These are phyloP conservation scores for Colletotrichum australisinense DNA, from an alignment of 2,329 filamentous ascomycete genomes.

Conservation along the genomic window DNA sequence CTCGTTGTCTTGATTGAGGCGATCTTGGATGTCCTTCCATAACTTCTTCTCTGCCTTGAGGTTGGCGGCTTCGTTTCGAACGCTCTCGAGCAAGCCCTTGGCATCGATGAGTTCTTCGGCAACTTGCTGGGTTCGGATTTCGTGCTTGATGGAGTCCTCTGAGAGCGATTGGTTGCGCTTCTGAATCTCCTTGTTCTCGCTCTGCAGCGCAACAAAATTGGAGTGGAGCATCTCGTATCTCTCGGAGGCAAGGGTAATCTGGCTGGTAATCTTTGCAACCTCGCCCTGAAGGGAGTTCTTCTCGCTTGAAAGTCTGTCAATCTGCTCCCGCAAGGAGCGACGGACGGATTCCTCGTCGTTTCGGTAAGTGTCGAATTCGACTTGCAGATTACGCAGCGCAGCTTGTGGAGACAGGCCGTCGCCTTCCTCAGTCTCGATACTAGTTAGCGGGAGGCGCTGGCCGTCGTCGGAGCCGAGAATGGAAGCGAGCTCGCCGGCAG, in stretches of 20 bases:
- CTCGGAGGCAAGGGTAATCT: conserved; percentile 83
- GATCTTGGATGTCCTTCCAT: conserved; percentile 92
- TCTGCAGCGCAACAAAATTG: conserved; percentile 86
- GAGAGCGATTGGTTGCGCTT: conserved; percentile 82
- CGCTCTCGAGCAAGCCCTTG: conserved; percentile 82
- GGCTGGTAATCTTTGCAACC: conserved; percentile 81
- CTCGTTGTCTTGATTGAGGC: conserved; percentile 90
- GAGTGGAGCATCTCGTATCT: conserved; percentile 90
- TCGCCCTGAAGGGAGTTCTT: conserved; percentile 87
- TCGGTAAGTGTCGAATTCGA: conserved; percentile 89
- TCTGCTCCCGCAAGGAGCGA: conserved; percentile 84
- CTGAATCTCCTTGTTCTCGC: conserved; percentile 87
- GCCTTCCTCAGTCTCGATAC: conserved; percentile 67
- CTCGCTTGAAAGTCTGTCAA: conserved; percentile 83
- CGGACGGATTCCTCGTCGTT: conserved; percentile 87
- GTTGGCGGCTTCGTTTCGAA: conserved; percentile 91
- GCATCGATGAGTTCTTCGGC: conserved; percentile 93
- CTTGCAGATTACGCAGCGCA: conserved; percentile 87
- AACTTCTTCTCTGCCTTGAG: conserved; percentile 94
- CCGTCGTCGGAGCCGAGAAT: conserved; percentile 76
- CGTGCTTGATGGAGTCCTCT: conserved; percentile 88
- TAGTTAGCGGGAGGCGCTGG: conserved; percentile 65
- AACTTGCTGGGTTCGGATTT: conserved; percentile 89
- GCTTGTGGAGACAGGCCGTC: conserved; percentile 68
- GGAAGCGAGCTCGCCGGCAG: conserved; percentile 72